Base-by-base conservation (phyloP, 805 yeast genomes). In the Brettanomyces anomalus region DNA sequence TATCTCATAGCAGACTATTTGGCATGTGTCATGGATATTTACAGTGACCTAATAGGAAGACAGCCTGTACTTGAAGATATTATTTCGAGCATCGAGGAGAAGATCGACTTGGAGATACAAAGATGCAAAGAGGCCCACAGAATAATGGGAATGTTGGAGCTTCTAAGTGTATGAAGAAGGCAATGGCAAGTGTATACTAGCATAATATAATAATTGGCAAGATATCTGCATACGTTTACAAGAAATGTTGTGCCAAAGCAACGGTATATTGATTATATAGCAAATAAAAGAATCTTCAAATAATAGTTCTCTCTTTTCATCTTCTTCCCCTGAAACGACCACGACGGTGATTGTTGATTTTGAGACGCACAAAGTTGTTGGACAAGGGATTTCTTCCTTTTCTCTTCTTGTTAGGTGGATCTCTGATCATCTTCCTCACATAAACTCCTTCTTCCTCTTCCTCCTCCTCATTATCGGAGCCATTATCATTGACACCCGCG, bases 101-200 rank as follows among this genome's bases (percentile, higher is more conserved):
- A 76, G 53, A 70, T 90, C 21, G 74, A 72, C 44, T 58, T 65
- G 30, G 97, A 90, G 63, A 76, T 88, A 19, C 74, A 72, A 44
- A 80, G 83, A 56, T 85, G 96, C 36, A 77, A 77, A 57, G 96
- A 89, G 58, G 95, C 97, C 5, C 84, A 82, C 60, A 81, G 79
- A 58, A 78, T 93, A 36, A 87, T 84, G 54, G 98, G 98, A 43
- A 93, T 93, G 97, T 68, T 93, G 53, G 94, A 87, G 62, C 64
- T 93, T 52, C 70, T 90, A 54, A 81, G 88, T 40, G 74, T 57
- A 65, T 47, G 73, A 64, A 41, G 50, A 11, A 17, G 6, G 6
- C n/a, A 24, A 24, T 3, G 6, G 28, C 28, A 24, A 24, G 10
- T 24, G 28, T 24, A 24, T 24, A 24, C 28, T 24, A 24, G 28